phyloP scores from a whole-genome alignment of 805 yeast species.

The Yarrowia bubula region DNA sequence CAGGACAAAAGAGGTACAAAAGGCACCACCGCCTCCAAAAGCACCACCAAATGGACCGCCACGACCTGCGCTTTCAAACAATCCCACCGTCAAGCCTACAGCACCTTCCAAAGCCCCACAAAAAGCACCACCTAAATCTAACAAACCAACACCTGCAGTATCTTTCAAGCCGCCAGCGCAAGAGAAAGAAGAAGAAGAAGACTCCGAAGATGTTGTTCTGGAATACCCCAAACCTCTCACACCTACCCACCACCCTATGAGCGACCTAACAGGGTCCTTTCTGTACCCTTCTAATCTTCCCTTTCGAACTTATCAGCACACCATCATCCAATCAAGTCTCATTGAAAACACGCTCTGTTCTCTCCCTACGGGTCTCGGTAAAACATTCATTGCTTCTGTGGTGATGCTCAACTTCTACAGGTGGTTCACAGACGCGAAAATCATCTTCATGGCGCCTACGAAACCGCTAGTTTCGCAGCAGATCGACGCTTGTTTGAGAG shows the following conservation, averaged over 20 bases:
- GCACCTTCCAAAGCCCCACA: too few relatives aligned
- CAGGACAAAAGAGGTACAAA: too few relatives aligned
- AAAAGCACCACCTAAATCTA: too few relatives aligned
- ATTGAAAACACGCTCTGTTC: constrained; percentile 79
- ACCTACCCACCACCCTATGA: background rate
- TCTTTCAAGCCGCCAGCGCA: too few relatives aligned
- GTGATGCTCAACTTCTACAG: constrained; percentile 85
- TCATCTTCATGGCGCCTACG: constrained; percentile 96
- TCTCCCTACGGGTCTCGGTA: constrained; percentile 95
- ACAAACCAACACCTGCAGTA: too few relatives aligned
- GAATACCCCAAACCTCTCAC: background rate
- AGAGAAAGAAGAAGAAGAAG: too few relatives aligned
- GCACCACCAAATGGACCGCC: too few relatives aligned
- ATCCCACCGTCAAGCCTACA: too few relatives aligned
- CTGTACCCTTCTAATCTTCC: constrained; percentile 86
- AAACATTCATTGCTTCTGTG: constrained; percentile 92
- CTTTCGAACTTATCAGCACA: constrained; percentile 82
- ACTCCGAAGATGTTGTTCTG: too few relatives aligned
- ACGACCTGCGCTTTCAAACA: too few relatives aligned
- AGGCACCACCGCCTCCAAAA: too few relatives aligned
- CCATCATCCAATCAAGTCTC: constrained; percentile 70
- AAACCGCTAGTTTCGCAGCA: constrained; percentile 95
- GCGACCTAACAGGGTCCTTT: background rate
- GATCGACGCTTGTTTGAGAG: constrained; percentile 83
- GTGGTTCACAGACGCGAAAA: constrained; percentile 78